phyloP scores from a whole-genome alignment of 2,329 filamentous ascomycete genomes.

The Fusarium algeriense region DNA sequence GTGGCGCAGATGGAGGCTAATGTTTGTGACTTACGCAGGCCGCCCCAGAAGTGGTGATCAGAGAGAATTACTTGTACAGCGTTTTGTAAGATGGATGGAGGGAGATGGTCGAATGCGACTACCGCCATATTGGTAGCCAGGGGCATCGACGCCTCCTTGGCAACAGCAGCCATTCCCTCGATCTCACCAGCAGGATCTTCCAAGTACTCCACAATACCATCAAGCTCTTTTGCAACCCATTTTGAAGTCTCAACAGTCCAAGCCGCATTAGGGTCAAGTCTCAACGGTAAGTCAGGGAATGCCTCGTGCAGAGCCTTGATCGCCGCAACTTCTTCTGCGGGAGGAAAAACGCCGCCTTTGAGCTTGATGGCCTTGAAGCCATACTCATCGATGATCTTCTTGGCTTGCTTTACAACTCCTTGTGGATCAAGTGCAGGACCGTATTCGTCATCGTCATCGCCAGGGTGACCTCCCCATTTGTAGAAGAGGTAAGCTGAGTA shows the following conservation, averaged over 20 bases:
- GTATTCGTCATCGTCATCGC: constrained; percentile 55
- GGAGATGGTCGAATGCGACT: constrained; percentile 56
- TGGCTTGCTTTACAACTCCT: constrained; percentile 52
- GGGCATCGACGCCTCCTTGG: constrained; percentile 56
- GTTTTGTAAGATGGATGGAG: constrained; percentile 53
- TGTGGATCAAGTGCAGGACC: constrained; percentile 53
- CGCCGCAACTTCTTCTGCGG: constrained; percentile 55
- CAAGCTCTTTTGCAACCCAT: constrained; percentile 55
- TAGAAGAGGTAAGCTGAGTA: constrained; percentile 60
- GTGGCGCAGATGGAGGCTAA: constrained; percentile 55
- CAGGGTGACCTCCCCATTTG: constrained; percentile 58
- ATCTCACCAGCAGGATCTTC: constrained; percentile 57
- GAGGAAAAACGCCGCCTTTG: constrained; percentile 58
- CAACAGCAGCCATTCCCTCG: constrained; percentile 58
- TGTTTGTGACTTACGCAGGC: constrained; percentile 55
- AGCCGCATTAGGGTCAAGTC: constrained; percentile 55
- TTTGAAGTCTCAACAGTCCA: constrained; percentile 56
- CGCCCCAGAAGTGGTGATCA: constrained; percentile 60
- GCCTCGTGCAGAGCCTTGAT: constrained; percentile 54
- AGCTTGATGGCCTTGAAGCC: constrained; percentile 59
- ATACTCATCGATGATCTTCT: constrained; percentile 56
- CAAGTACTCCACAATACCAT: constrained; percentile 54
- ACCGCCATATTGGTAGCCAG: constrained; percentile 60
- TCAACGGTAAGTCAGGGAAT: constrained; percentile 53
- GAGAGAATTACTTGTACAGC: constrained; percentile 57